These are phyloP conservation scores for Trichoderma sp. DNA, from an alignment of 2,329 filamentous ascomycete species.

Conservation along the genomic window DNA sequence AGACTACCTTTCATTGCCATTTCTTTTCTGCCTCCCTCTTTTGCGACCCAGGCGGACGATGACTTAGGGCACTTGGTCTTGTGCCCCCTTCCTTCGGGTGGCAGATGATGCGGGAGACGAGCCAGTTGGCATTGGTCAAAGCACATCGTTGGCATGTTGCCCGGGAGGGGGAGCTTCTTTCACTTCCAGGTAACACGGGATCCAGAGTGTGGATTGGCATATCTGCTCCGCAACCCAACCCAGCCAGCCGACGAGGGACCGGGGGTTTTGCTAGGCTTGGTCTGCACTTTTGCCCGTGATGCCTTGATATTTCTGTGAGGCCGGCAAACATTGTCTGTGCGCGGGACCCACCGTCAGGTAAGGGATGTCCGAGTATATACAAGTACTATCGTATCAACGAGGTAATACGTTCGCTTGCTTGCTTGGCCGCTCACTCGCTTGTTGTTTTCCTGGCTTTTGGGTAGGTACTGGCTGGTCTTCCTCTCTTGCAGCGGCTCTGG, in stretches of 20 bases:
- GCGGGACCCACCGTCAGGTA: background rate
- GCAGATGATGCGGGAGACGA: background rate
- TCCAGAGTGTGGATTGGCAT: background rate
- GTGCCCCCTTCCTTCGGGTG: background rate
- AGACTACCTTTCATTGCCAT: background rate
- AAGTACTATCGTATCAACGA: too few species aligned
- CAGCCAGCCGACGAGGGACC: background rate
- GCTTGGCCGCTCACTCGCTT: too few species aligned
- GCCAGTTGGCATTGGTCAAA: background rate
- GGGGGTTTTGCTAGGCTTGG: background rate
- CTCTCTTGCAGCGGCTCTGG: constrained; percentile 14
- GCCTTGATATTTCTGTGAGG: background rate
- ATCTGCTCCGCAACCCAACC: background rate
- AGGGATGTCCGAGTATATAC: too few species aligned
- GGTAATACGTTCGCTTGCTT: too few species aligned
- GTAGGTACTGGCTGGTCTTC: background rate
- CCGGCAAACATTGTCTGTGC: constrained; percentile 5
- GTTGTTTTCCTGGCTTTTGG: too few species aligned
- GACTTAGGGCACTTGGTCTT: background rate
- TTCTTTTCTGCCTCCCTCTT: background rate
- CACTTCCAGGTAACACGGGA: background rate
- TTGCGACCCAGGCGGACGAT: background rate
- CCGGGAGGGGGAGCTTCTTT: background rate
- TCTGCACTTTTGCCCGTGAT: background rate
- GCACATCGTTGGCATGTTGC: background rate